Evolutionary conservation across 805 yeast species (phyloP).

Genomic region (Candida dendrica): DNA sequence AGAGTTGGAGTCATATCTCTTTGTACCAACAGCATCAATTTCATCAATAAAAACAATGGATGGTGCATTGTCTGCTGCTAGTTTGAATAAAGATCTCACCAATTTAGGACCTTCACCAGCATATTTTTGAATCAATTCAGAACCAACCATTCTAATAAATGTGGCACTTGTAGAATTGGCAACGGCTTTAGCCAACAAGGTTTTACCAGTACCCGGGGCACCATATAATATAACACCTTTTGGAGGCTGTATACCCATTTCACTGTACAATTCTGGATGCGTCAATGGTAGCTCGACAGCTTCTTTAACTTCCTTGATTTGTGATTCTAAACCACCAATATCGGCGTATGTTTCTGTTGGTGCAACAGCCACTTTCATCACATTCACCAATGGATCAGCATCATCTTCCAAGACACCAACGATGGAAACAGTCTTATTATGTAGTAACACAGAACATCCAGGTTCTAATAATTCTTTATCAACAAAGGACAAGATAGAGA

Average conservation of each 20-base stretch:
- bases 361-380: slow-evolving; percentile 95
- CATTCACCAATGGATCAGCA: slow-evolving; percentile 95
- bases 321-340: slow-evolving; percentile 92
- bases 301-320: slow-evolving; percentile 96
- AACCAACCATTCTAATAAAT: slow-evolving; percentile 91
- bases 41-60: slow-evolving; percentile 98
- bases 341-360: slow-evolving; percentile 96
- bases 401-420: slow-evolving; percentile 99
- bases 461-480: slow-evolving; percentile 95
- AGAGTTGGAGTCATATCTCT: slow-evolving; percentile 79
- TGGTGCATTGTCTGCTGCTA: slow-evolving; percentile 96
- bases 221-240: slow-evolving; percentile 96
- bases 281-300: slow-evolving; percentile 93
- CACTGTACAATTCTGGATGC: slow-evolving; percentile 95
- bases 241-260: slow-evolving; percentile 98
- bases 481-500: slow-evolving; percentile 90
- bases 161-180: slow-evolving; percentile 98
- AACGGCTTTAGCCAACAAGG: slow-evolving; percentile 92
- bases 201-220: slow-evolving; percentile 97
- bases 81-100: slow-evolving; percentile 89
- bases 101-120: slow-evolving; percentile 97
- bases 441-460: slow-evolving; percentile 91
- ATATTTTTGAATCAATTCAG: slow-evolving; percentile 93
- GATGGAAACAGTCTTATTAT: slow-evolving; percentile 90
- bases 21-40: slow-evolving; percentile 98